Base-by-base conservation (phyloP, 805 yeast genomes). In the Schwanniomyces sp. region DNA sequence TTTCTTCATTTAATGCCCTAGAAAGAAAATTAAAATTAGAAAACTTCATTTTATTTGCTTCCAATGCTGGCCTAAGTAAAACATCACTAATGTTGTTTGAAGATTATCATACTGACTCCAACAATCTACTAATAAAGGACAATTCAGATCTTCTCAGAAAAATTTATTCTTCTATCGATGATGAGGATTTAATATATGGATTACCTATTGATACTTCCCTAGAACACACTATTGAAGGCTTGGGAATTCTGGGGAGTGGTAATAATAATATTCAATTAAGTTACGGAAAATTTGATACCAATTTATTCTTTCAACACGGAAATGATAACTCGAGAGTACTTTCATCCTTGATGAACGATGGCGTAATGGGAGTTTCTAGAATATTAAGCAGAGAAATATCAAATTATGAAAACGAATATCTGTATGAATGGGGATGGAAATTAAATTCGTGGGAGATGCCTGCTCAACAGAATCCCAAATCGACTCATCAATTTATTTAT, bases 361-460 rank as follows among this genome's bases (percentile, higher is more conserved):
- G 94, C 0, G 63, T 84, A 47, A 66, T 70, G 49, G 88, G 91
- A 0, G 54, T 85, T 1, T 76, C 91, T 0, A 72, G 70, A 29
- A 52, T 80, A n/a, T 62, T 76, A 7, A 63, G 67, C 34, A 63
- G 66, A 8, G 54, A 51, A n/a, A 28, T 52, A 2, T 38, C 45
- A 25, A 28, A 41, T 11, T 27, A 21, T 10, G 41, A 44, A 16
- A 43, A 37, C 12, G 41, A 28, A 4, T 61, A 62, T 21, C 48
- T 64, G 1, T 86, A 76, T 59, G 82, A 79, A 48, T 84, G 90
- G 81, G 79, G 84, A 0, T 85, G 96, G 90, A 86, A 86, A 57
- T 64, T 91, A 36, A 79, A 77, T 38, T 79, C 80, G 43, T 91
- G 97, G 97, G 86, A 85, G 45, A 50, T 87, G 1, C 88, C 95